phyloP scores from a whole-genome alignment of 1,139 yeast genomes.

The Hansenula anomala region DNA sequence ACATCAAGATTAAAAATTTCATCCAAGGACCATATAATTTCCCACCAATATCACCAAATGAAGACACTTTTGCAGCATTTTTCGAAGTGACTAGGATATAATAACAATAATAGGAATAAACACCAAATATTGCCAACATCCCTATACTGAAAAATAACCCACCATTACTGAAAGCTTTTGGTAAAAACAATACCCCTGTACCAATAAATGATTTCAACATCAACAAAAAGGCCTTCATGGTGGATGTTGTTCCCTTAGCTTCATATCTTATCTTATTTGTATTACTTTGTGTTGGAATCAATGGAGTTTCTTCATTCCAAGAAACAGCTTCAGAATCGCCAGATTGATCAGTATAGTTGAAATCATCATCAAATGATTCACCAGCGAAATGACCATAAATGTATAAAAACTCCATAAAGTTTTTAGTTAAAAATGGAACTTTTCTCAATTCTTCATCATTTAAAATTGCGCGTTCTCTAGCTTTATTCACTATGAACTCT shows the following conservation, averaged over 20 bases:
- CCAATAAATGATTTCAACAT: constrained; percentile 72
- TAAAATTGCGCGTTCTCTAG: constrained; percentile 24
- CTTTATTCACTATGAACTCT: constrained; percentile 46
- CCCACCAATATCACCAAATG: constrained; percentile 73
- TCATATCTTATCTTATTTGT: constrained; percentile 10
- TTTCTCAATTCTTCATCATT: constrained; percentile 26
- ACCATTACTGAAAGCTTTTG: constrained; percentile 71
- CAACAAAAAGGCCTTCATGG: constrained; percentile 60
- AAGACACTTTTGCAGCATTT: constrained; percentile 49
- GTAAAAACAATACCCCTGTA: constrained; percentile 72
- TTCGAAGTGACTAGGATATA: constrained; percentile 56
- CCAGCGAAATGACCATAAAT: constrained; percentile 85
- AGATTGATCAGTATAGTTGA: constrained; percentile 36
- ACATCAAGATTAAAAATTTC: constrained; percentile 53
- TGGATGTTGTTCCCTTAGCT: constrained; percentile 57
- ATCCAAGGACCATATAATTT: constrained; percentile 57
- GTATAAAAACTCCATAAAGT: constrained; percentile 69
- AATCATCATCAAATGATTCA: constrained; percentile 73
- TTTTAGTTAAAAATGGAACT: constrained; percentile 52
- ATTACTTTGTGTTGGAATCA: constrained; percentile 25
- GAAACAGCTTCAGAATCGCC: constrained; percentile 18
- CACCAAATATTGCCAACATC: constrained; percentile 53
- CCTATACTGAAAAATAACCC: constrained; percentile 57
- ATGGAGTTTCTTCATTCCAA: constrained; percentile 45
- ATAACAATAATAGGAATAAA: constrained; percentile 68